phyloP scores from a whole-genome alignment of 106 monocot genomes.

The Apostasia ramifera region DNA sequence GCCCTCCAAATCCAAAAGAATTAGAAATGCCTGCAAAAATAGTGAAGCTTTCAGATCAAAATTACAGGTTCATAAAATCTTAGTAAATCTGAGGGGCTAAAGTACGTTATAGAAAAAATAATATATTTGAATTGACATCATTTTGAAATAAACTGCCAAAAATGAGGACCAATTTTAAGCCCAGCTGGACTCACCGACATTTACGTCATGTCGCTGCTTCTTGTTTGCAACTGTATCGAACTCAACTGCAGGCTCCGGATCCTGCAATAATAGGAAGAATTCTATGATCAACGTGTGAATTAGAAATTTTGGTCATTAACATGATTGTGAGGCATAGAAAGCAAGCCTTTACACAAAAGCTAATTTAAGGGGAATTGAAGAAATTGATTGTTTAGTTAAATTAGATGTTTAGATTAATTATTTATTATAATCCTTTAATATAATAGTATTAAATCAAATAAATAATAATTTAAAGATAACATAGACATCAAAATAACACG shows the following conservation, averaged over 20 bases:
- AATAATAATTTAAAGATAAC: too few relatives aligned
- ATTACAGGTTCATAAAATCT: background rate
- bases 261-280: slow-evolving; percentile 2
- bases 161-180: too few relatives aligned
- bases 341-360: too few relatives aligned
- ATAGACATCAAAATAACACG: too few relatives aligned
- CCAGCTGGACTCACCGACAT: slow-evolving; percentile 19
- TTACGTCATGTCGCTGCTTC: slow-evolving; percentile 33
- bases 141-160: background rate
- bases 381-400: too few relatives aligned
- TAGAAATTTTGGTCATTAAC: too few relatives aligned
- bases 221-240: slow-evolving; percentile 27
- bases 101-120: background rate
- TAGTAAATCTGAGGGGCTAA: background rate
- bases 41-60: background rate
- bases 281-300: too few relatives aligned
- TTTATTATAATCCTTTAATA: too few relatives aligned
- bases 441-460: too few relatives aligned
- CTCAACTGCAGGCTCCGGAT: slow-evolving; percentile 32
- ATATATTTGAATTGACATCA: background rate
- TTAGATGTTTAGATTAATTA: too few relatives aligned
- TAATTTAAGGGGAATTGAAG: too few relatives aligned
- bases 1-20: slow-evolving; percentile 11
- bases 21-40: slow-evolving; percentile 9
- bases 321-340: too few relatives aligned